Evolutionary conservation across 306 rosid species (phyloP), one percentile per base, ranked within the genome.

Genomic region (Calophaca sinica): DNA sequence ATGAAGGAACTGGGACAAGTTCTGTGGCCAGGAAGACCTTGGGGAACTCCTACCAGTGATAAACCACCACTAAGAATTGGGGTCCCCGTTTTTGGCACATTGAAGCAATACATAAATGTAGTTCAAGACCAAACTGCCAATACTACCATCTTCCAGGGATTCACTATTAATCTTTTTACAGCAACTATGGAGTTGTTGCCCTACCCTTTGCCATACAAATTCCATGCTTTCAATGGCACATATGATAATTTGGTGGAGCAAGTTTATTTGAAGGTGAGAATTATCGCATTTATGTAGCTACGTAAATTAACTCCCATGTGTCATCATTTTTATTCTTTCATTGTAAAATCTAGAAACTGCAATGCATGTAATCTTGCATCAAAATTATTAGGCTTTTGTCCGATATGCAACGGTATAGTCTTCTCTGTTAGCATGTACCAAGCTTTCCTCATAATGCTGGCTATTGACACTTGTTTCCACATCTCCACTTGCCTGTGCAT

Each of bases 21-120:
- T 10, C 29, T 81, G 46, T 85, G 86, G 89, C 91, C 89, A 9
- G 91, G 87, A 13, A 74, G 79, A 48, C 71, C 86, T 68, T 45
- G 53, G 72, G 8, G 7, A 5, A 72, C 38, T 57, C 87, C 76
- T 38, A 55, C 76, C 38, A 10, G 50, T 5, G 46, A 55, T 51
- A 78, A 53, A 0, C 66, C 66, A 0, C 66, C 66, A 5, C 69
- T 85, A 55, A 85, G 52, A 65, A 69, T 85, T 75, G 91, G 86
- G 1, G 89, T 83, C 48, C 91, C 89, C 0, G 14, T 29, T 38
- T 6, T 46, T 62, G 14, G 71, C 4, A 63, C 62, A 38, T 78
- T 75, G 77, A 78, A 81, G 69, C 60, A 85, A 68, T 81, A 15
- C 32, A 75, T 83, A 11, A 39, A 50, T 9, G 66, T 73, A 38